Conservation (phyloP, 192 early-diverging fungal genomes). For the Phycomyces nitens region DNA sequence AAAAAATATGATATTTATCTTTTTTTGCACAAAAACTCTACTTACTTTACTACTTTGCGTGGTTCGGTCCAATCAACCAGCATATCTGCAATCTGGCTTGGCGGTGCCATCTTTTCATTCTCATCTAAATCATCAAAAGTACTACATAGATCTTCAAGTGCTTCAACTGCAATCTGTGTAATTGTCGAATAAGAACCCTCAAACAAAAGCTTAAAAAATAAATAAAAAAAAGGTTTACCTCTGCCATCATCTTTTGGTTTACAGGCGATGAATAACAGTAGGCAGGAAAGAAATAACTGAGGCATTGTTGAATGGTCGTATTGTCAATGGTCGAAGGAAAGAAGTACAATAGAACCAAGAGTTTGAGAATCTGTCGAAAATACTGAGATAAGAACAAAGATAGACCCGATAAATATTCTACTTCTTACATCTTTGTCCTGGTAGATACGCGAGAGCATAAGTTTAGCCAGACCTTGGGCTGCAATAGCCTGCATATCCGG, state of each 20-base stretch:
- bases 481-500: constrained; percentile 64
- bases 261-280: constrained; percentile 73
- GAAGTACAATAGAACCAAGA: constrained; percentile 80
- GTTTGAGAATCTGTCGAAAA: constrained; percentile 56
- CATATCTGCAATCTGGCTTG: constrained; percentile 66
- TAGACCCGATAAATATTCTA: not conserved
- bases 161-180: constrained; percentile 34
- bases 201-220: constrained; percentile 19
- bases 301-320: constrained; percentile 73
- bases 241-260: constrained; percentile 64
- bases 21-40: constrained; percentile 11
- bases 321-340: constrained; percentile 67
- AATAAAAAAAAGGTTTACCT: constrained; percentile 37
- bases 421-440: constrained; percentile 38
- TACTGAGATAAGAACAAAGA: constrained; percentile 8
- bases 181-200: constrained; percentile 6
- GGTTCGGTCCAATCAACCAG: constrained; percentile 78
- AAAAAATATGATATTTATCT: constrained; percentile 27
- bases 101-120: constrained; percentile 48
- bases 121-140: constrained; percentile 31
- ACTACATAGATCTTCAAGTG: constrained; percentile 33
- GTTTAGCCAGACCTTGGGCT: constrained; percentile 73
- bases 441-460: constrained; percentile 51
- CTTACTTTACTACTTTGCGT: constrained; percentile 60
- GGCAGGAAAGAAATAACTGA: constrained; percentile 87